These are phyloP conservation scores for Cetraspora pellucida DNA, from an alignment of 192 early-diverging fungal species.

Conservation along the genomic window DNA sequence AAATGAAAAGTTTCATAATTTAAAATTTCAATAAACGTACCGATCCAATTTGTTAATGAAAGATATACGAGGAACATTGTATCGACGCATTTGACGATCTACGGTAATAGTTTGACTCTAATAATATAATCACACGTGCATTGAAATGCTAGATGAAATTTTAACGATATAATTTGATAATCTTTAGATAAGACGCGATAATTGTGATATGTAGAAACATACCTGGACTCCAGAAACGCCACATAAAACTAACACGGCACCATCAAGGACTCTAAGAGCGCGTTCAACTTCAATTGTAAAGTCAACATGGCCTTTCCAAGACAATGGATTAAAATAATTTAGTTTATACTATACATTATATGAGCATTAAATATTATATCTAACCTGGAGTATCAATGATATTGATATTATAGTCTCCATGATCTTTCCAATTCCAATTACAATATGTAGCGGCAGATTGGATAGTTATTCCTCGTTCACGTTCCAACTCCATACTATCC, in stretches of 20 bases:
- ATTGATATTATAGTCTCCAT: conserved; percentile 73
- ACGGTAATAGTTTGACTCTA: conserved; percentile 84
- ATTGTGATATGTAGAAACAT: neutral
- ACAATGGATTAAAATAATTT: neutral
- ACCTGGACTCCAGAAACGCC: conserved; percentile 83
- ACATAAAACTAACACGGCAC: conserved; percentile 83
- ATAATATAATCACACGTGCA: neutral
- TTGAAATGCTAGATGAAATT: too few relatives aligned
- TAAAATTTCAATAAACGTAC: conserved; percentile 31
- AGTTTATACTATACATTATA: neutral
- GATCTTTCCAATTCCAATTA: conserved; percentile 55
- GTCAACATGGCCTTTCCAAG: conserved; percentile 73
- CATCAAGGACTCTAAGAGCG: conserved; percentile 83
- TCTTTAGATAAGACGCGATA: too few relatives aligned
- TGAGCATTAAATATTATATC: neutral
- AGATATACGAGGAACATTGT: conserved; percentile 82
- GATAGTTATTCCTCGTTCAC: conserved; percentile 92
- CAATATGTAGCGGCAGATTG: conserved; percentile 87
- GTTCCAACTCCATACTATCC: conserved; percentile 99
- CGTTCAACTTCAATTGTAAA: conserved; percentile 91
- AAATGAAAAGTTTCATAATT: neutral
- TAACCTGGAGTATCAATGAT: conserved; percentile 88
- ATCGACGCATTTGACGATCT: conserved; percentile 89
- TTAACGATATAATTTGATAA: too few relatives aligned
- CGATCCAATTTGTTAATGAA: conserved; percentile 94